Conservation (phyloP, 1,284 basidiomycete genomes). For the Ustanciosporium gigantosporum region DNA sequence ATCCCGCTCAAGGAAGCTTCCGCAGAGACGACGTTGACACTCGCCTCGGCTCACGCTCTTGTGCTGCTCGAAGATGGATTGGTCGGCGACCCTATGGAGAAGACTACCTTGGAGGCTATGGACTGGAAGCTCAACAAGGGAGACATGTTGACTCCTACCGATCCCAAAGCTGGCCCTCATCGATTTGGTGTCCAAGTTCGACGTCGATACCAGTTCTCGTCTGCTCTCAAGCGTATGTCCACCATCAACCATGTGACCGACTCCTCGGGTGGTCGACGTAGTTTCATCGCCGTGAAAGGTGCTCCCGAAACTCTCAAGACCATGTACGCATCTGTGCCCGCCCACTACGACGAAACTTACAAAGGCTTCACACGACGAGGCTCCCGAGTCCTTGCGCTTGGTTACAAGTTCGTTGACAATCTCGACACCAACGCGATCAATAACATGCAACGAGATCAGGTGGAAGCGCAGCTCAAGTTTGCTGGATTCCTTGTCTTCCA, state of each 20-base stretch:
- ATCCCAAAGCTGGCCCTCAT: conserved; percentile 35
- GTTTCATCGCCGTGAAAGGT: conserved; percentile 57
- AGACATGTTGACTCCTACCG: conserved; percentile 48
- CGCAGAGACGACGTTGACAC: conserved; percentile 79
- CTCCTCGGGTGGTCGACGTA: conserved; percentile 22
- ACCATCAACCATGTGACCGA: conserved; percentile 50
- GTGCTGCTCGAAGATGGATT: conserved; percentile 87
- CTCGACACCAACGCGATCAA: conserved; percentile 38
- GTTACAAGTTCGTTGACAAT: conserved; percentile 54
- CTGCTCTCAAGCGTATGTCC: conserved; percentile 60
- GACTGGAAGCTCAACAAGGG: conserved; percentile 85
- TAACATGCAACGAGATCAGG: conserved; percentile 48
- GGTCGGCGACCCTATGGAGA: conserved; percentile 99
- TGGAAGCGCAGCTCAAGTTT: conserved; percentile 52
- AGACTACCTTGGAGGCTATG: conserved; percentile 88
- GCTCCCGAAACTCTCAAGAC: conserved; percentile 57
- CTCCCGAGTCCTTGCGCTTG: conserved; percentile 58
- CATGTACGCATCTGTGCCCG: conserved; percentile 55
- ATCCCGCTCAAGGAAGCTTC: conserved; percentile 76
- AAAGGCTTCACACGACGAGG: conserved; percentile 58
- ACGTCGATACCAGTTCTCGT: conserved; percentile 60
- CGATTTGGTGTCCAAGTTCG: conserved; percentile 44
- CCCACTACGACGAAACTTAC: conserved; percentile 59
- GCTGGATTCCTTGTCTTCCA: conserved; percentile 60
- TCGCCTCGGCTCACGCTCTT: conserved; percentile 92